Conservation (phyloP, 2,329 filamentous ascomycete species). For the Epichloe amarillans region DNA sequence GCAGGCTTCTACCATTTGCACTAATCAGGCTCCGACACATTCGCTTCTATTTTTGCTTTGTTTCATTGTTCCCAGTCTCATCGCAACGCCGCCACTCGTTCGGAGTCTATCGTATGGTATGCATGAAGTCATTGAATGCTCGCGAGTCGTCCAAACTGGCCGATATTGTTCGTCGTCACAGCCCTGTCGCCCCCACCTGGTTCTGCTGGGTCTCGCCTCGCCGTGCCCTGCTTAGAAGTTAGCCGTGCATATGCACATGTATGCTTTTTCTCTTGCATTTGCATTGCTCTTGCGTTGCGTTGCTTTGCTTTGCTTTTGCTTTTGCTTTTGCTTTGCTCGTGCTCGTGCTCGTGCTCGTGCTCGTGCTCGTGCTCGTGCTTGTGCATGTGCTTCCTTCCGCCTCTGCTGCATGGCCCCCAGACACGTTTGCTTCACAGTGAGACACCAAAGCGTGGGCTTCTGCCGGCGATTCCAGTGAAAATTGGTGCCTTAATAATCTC, state of each 20-base stretch:
- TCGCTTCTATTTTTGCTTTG: too few species aligned
- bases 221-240: background rate
- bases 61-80: too few species aligned
- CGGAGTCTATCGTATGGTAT: too few species aligned
- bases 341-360: background rate
- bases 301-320: background rate
- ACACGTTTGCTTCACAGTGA: background rate
- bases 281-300: conserved; percentile 1
- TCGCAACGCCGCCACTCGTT: too few species aligned
- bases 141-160: background rate
- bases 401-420: background rate
- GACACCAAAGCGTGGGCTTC: too few species aligned
- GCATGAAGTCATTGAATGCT: too few species aligned
- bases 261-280: background rate
- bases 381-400: background rate
- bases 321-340: too few species aligned
- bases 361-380: background rate
- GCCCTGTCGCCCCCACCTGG: background rate
- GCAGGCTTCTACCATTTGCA: too few species aligned
- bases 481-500: too few species aligned
- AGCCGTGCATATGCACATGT: conserved; percentile 5
- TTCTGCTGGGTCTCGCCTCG: conserved; percentile 5
- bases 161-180: background rate
- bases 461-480: too few species aligned
- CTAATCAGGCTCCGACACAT: too few species aligned